phyloP scores from a whole-genome alignment of 345 rosid genomes.

The Eucalyptus cloeziana region DNA sequence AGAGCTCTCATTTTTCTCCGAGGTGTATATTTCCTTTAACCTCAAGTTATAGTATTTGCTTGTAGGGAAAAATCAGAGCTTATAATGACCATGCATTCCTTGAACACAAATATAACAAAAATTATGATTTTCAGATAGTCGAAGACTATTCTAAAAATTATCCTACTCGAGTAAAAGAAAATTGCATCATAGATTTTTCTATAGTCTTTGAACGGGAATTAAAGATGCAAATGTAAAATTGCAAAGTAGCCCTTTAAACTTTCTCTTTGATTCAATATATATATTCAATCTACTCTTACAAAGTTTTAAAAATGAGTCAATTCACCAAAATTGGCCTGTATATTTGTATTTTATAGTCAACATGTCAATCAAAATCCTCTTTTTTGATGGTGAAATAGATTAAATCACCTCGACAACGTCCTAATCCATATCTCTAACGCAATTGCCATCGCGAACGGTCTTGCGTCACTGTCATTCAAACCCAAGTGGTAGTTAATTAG shows the following conservation, averaged over 20 bases:
- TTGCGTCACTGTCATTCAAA: too few species aligned
- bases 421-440: not conserved
- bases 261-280: too few species aligned
- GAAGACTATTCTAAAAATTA: not conserved
- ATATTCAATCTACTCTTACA: too few species aligned
- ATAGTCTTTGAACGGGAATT: too few species aligned
- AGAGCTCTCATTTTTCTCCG: not conserved
- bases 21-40: not conserved
- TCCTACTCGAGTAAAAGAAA: not conserved
- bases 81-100: not conserved
- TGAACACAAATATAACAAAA: not conserved
- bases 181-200: not conserved
- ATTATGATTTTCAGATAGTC: not conserved
- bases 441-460: not conserved
- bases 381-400: too few species aligned
- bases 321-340: too few species aligned
- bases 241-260: too few species aligned
- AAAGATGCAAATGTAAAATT: too few species aligned
- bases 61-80: not conserved
- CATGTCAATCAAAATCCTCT: too few species aligned
- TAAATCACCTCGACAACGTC: not conserved
- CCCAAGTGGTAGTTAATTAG: too few species aligned
- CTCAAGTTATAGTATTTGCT: not conserved
- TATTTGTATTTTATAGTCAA: too few species aligned
- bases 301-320: too few species aligned